Evolutionary conservation across 2,329 filamentous ascomycete species (phyloP), one percentile per base, ranked within the genome.

Genomic region (Coccinonectria pachysandricola): DNA sequence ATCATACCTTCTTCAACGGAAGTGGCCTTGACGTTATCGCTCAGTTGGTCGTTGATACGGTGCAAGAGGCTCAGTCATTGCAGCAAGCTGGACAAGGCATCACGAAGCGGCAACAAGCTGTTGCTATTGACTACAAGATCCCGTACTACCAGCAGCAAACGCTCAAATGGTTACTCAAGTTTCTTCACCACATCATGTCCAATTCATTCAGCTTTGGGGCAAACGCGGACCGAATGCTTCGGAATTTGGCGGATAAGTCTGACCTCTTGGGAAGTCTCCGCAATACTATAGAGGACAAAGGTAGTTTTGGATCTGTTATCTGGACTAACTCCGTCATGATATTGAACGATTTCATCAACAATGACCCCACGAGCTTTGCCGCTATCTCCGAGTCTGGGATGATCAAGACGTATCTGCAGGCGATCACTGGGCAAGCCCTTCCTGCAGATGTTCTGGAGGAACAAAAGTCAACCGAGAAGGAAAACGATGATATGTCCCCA

Each of bases 291-390:
- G 75, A 79, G 37, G 80, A 93, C 44, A 78, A 82, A 19, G 65
- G 65, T 27, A 65, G 77, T 19, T 99, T 87, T 50, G 91, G 91
- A 8, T 91, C 88, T 3, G 79, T 91, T 32, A 85, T 96, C 5
- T 99, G 91, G 91, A 94, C 86, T 24, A 87, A 87, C 50, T 81
- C 86, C 6, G 84, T 94, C 35, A 87, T 79, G 28, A 88, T 95
- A 30, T 64, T 98, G 26, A 91, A 84, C 48, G 88, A 85, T 43
- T 98, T 98, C 54, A 93, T 99, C 45, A 92, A 99, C 57, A 95
- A 96, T 49, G 91, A 98, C 47, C 91, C 91, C 0, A 98, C 91
- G 1, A 98, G 91, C 53, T 98, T 94, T 52, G 80, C 85, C 15
- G 85, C 94, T 13, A 91, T 99, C 39, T 85, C 84, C 9, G 91